Evolutionary conservation across 371 early-diverging fungal species (phyloP).

Genomic region (Batrachochytrium dendrobatidis): DNA sequence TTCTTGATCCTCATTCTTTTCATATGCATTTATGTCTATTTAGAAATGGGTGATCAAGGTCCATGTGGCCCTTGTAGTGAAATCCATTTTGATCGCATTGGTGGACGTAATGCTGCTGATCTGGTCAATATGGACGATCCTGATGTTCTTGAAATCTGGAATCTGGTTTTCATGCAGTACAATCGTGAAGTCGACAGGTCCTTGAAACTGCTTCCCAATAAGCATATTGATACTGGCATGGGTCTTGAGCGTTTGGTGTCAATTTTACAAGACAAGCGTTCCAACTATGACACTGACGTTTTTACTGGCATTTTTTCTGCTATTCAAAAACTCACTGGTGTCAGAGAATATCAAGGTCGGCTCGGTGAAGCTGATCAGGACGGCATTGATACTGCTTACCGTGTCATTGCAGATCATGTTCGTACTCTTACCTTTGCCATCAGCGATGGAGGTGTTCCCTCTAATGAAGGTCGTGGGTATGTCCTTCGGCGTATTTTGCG

Average conservation of each 20-base stretch:
- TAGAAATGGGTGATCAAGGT: slow-evolving; percentile 98
- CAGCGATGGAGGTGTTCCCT: slow-evolving; percentile 92
- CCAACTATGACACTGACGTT: slow-evolving; percentile 98
- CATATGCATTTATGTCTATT: not conserved
- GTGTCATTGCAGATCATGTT: slow-evolving; percentile 98
- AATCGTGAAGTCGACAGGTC: slow-evolving; percentile 94
- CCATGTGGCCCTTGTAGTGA: slow-evolving; percentile 99
- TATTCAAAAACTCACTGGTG: slow-evolving; percentile 83
- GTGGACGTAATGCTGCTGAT: slow-evolving; percentile 87
- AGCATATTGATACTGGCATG: slow-evolving; percentile 99
- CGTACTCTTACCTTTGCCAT: slow-evolving; percentile 98
- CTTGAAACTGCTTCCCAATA: slow-evolving; percentile 86
- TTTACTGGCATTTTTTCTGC: slow-evolving; percentile 79
- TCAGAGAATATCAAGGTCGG: slow-evolving; percentile 69
- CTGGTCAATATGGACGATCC: slow-evolving; percentile 99
- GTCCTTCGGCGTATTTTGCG: slow-evolving; percentile 97
- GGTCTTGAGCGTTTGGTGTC: slow-evolving; percentile 98
- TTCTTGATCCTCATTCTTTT: not conserved
- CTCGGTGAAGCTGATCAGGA: slow-evolving; percentile 88
- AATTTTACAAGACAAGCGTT: slow-evolving; percentile 90
- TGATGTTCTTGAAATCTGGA: slow-evolving; percentile 99
- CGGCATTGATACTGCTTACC: slow-evolving; percentile 96
- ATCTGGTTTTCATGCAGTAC: slow-evolving; percentile 99
- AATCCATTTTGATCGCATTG: slow-evolving; percentile 99
- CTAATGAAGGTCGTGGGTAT: slow-evolving; percentile 99